phyloP scores from a whole-genome alignment of 345 rosid species.

The Cochlearia excelsa region DNA sequence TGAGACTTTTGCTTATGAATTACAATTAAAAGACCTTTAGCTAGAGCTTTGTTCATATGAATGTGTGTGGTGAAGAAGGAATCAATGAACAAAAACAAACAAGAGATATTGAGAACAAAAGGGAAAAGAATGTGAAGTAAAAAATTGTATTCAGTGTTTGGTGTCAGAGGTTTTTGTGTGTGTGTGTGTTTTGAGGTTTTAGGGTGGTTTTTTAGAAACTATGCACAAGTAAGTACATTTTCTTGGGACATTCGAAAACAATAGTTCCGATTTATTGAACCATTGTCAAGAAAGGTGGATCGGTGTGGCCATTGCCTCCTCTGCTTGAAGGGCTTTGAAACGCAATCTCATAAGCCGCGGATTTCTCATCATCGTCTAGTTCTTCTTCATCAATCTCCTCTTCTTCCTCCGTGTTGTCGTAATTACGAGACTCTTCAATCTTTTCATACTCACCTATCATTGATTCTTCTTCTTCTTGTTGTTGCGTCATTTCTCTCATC shows the following conservation, averaged over 20 bases:
- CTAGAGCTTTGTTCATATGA: slow-evolving; percentile 36
- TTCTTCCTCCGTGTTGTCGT: slow-evolving; percentile 37
- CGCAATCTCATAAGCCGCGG: slow-evolving; percentile 53
- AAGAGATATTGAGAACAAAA: slow-evolving; percentile 22
- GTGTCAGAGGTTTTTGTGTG: slow-evolving; percentile 38
- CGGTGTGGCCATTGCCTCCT: slow-evolving; percentile 52
- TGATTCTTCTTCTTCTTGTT: slow-evolving; percentile 19
- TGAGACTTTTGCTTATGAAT: slow-evolving; percentile 35
- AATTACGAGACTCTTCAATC: slow-evolving; percentile 45
- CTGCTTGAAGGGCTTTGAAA: slow-evolving; percentile 49
- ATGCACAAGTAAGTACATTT: slow-evolving; percentile 43
- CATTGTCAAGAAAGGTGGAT: slow-evolving; percentile 58
- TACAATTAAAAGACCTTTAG: slow-evolving; percentile 36
- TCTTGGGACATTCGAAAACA: slow-evolving; percentile 12
- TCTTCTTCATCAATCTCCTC: slow-evolving; percentile 41
- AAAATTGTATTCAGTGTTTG: slow-evolving; percentile 32
- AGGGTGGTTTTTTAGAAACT: slow-evolving; percentile 35
- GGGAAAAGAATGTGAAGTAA: slow-evolving; percentile 31
- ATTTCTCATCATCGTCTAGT: slow-evolving; percentile 47
- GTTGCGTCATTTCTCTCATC: slow-evolving; percentile 59
- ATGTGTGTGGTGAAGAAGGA: slow-evolving; percentile 22
- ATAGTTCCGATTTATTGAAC: slow-evolving; percentile 40
- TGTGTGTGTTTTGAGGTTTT: slow-evolving; percentile 29
- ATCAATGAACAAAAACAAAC: slow-evolving; percentile 31
- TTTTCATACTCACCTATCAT: slow-evolving; percentile 48